phyloP scores from a whole-genome alignment of 2,329 filamentous ascomycete species.

The Penicillium paneum region DNA sequence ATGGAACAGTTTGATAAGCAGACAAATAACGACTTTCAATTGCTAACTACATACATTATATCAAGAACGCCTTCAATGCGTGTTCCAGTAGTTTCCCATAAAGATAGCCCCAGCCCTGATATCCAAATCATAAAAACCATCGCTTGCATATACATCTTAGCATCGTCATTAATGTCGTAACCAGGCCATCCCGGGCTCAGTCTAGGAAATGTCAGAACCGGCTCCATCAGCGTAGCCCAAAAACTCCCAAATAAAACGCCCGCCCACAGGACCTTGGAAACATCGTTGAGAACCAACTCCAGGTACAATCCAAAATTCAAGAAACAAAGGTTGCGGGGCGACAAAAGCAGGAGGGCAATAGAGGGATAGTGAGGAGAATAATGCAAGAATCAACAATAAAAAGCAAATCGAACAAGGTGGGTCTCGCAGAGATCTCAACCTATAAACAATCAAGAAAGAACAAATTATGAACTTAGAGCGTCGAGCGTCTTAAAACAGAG shows the following conservation, averaged over 20 bases:
- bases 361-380: neutral
- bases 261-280: slow-evolving; percentile 21
- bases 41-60: slow-evolving; percentile 20
- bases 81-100: slow-evolving; percentile 12
- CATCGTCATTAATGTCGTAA: slow-evolving; percentile 40
- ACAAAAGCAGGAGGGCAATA: neutral
- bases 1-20: slow-evolving; percentile 1
- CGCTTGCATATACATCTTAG: slow-evolving; percentile 41
- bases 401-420: slow-evolving; percentile 1
- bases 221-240: slow-evolving; percentile 23
- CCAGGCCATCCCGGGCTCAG: slow-evolving; percentile 31
- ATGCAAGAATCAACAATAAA: neutral
- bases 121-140: slow-evolving; percentile 34
- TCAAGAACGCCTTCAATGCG: slow-evolving; percentile 20
- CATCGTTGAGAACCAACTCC: slow-evolving; percentile 18
- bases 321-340: neutral
- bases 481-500: slow-evolving; percentile 28
- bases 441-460: neutral
- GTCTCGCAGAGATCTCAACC: slow-evolving; percentile 3
- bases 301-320: slow-evolving; percentile 17
- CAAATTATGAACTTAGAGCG: neutral
- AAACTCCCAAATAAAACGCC: slow-evolving; percentile 29
- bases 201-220: slow-evolving; percentile 26
- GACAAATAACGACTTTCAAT: slow-evolving; percentile 18
- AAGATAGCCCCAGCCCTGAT: slow-evolving; percentile 20